phyloP scores from a whole-genome alignment of 2,329 filamentous ascomycete species.

The Paraphoma sp. region DNA sequence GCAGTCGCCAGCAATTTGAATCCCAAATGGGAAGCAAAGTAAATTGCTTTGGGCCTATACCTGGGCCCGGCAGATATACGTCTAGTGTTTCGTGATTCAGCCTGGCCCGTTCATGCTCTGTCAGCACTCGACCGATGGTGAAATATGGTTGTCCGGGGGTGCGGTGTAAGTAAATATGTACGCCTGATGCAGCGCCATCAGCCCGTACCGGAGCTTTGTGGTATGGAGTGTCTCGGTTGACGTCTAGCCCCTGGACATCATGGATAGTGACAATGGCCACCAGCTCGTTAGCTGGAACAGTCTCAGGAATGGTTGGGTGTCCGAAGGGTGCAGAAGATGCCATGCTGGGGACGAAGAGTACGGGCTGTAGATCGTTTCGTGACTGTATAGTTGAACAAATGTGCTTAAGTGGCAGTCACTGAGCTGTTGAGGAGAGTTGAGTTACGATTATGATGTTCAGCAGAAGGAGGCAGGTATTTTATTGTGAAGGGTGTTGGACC shows the following conservation, averaged over 20 bases:
- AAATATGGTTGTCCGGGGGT: slow-evolving; percentile 6
- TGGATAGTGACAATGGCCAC: slow-evolving; percentile 19
- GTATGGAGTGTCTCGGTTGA: slow-evolving; percentile 9
- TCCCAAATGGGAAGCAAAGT: slow-evolving; percentile 5
- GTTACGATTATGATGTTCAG: too few species aligned
- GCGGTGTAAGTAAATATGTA: slow-evolving; percentile 13
- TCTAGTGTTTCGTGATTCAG: slow-evolving; percentile 3
- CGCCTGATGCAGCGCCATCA: neutral
- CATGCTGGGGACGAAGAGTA: neutral
- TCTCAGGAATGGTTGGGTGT: slow-evolving; percentile 11
- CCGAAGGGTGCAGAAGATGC: neutral
- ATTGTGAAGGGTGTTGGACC: too few species aligned
- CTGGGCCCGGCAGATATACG: slow-evolving; percentile 19
- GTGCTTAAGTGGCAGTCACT: neutral
- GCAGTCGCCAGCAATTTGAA: slow-evolving; percentile 13
- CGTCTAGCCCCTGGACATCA: slow-evolving; percentile 5
- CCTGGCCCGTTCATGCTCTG: neutral
- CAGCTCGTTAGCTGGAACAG: slow-evolving; percentile 6
- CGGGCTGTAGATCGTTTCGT: too few species aligned
- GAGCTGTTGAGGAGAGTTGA: too few species aligned
- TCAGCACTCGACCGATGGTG: slow-evolving; percentile 10
- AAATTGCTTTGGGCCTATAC: slow-evolving; percentile 12
- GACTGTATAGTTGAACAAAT: neutral
- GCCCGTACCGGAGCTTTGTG: neutral
- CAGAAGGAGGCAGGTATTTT: too few species aligned